phyloP scores from a whole-genome alignment of 1,139 yeast genomes.

The Magnusiomyces tetraspermus region DNA sequence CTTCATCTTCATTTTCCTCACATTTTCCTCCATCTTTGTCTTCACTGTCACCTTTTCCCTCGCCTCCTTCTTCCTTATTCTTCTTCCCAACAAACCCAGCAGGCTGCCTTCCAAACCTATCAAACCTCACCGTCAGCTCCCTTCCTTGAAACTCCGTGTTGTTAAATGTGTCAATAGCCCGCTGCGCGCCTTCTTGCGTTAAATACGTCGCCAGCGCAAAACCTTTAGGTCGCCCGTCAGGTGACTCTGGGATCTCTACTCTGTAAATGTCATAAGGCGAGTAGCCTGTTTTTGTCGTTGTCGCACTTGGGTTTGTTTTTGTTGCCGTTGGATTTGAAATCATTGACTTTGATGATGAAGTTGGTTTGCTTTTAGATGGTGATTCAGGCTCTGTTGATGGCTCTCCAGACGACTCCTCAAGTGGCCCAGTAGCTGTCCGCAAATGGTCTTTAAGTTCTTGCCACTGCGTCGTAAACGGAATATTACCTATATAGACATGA shows the following conservation, averaged over 20 bases:
- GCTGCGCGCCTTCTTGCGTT: conserved; percentile 41
- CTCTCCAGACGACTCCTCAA: too few relatives aligned
- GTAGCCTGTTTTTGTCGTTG: not conserved
- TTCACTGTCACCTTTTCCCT: not conserved
- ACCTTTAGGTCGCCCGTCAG: conserved; percentile 43
- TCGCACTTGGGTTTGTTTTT: not conserved
- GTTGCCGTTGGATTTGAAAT: not conserved
- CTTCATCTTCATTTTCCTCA: not conserved
- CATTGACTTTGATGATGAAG: not conserved
- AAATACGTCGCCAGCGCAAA: conserved; percentile 57
- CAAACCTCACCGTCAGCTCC: conserved; percentile 50
- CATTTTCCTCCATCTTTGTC: not conserved
- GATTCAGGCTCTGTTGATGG: not conserved
- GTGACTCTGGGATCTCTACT: conserved; percentile 45
- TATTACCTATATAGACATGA: conserved; percentile 21
- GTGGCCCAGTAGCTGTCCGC: conserved; percentile 36
- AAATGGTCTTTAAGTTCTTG: conserved; percentile 43
- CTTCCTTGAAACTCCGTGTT: conserved; percentile 49
- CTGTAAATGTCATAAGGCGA: conserved; percentile 37
- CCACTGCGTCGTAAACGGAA: conserved; percentile 53
- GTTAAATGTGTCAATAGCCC: conserved; percentile 43
- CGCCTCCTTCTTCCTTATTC: conserved; percentile 6
- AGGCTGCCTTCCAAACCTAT: conserved; percentile 26
- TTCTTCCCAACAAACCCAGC: too few relatives aligned
- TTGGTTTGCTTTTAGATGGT: not conserved